Conservation (phyloP, 1,284 basidiomycete species). For the Moesziomyces parantarcticus region DNA sequence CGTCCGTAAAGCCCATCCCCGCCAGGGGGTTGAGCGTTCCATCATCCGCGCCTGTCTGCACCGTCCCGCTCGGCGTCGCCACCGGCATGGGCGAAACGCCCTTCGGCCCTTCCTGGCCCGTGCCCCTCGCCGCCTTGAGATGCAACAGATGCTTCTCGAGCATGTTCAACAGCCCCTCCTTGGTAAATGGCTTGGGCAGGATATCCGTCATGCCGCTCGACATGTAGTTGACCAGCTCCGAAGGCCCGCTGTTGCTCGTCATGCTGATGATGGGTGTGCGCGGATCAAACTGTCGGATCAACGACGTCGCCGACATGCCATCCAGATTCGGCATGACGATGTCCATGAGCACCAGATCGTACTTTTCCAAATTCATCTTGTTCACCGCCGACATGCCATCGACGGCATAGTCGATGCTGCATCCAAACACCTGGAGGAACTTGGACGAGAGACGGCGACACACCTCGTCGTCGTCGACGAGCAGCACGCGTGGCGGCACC, state of each 20-base stretch:
- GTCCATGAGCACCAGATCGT: constrained; percentile 86
- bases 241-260: constrained; percentile 91
- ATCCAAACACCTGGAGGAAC: constrained; percentile 94
- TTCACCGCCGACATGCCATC: constrained; percentile 91
- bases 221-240: constrained; percentile 91
- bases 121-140: constrained; percentile 78
- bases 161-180: constrained; percentile 87
- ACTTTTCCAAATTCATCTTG: constrained; percentile 93
- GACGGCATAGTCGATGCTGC: constrained; percentile 91
- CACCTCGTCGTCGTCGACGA: constrained; percentile 95
- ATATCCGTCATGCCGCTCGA: constrained; percentile 94
- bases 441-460: constrained; percentile 87
- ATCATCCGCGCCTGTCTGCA: constrained; percentile 13
- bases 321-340: constrained; percentile 95
- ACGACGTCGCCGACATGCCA: constrained; percentile 82
- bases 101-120: not conserved
- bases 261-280: constrained; percentile 96
- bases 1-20: constrained; percentile 62
- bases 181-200: constrained; percentile 95
- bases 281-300: constrained; percentile 92
- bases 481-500: constrained; percentile 74
- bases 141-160: constrained; percentile 96
- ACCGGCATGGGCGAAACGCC: constrained; percentile 7
- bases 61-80: constrained; percentile 2
- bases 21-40: constrained; percentile 54